These are phyloP conservation scores for Daldinia sp. DNA, from an alignment of 2,329 filamentous ascomycete species.

Conservation along the genomic window DNA sequence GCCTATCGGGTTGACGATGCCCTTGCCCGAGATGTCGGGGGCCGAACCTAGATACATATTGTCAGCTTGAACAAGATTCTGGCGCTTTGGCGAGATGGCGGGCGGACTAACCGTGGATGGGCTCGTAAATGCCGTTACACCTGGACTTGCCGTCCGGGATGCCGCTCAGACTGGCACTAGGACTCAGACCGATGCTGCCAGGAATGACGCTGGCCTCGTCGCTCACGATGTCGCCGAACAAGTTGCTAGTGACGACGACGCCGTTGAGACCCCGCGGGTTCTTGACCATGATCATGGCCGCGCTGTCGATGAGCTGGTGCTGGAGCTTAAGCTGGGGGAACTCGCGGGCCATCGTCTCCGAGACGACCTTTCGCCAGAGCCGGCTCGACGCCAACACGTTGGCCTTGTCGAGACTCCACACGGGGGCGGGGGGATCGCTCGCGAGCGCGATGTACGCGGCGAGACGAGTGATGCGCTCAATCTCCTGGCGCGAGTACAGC, in stretches of 20 bases:
- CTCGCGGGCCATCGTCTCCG: conserved; percentile 86
- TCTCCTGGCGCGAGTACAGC: conserved; percentile 85
- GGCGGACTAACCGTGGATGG: conserved; percentile 81
- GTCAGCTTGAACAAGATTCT: not conserved
- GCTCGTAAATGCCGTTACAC: conserved; percentile 97
- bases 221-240: conserved; percentile 96
- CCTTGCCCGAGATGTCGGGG: conserved; percentile 92
- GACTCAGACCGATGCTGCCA: conserved; percentile 87
- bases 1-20: conserved; percentile 91
- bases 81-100: not conserved
- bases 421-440: conserved; percentile 78
- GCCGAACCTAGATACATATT: conserved; percentile 71
- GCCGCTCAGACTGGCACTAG: conserved; percentile 86
- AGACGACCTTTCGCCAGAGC: conserved; percentile 89
- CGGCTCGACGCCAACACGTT: conserved; percentile 93
- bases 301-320: conserved; percentile 94
- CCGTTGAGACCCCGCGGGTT: conserved; percentile 89
- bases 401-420: conserved; percentile 94
- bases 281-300: conserved; percentile 99
- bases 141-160: conserved; percentile 86
- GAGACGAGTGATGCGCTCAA: conserved; percentile 87
- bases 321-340: conserved; percentile 87
- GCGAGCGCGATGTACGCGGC: conserved; percentile 84
- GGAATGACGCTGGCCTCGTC: conserved; percentile 97
- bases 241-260: conserved; percentile 90